Evolutionary conservation across 2,329 filamentous ascomycete genomes (phyloP).

Genomic region (Ascochyta pisi): DNA sequence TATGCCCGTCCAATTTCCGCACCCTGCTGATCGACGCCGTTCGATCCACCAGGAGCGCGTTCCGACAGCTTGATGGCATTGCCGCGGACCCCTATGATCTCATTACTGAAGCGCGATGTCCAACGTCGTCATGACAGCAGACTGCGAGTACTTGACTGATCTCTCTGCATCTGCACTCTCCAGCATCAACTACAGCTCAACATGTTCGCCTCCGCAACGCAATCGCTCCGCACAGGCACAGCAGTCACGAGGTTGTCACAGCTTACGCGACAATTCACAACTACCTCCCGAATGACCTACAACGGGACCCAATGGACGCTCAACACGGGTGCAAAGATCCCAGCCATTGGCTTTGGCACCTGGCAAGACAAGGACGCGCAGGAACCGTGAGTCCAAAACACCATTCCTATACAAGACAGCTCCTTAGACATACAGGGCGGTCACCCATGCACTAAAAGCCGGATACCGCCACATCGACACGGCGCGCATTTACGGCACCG

Average conservation of each 20-base stretch:
- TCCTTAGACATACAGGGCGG: constrained; percentile 38
- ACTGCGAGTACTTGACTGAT: constrained; percentile 1
- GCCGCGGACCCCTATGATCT: constrained; percentile 12
- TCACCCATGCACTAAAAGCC: constrained; percentile 41
- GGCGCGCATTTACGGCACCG: constrained; percentile 37
- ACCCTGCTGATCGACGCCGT: not conserved
- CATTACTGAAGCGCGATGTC: not conserved
- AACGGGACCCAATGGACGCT: constrained; percentile 57
- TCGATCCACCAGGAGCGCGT: not conserved
- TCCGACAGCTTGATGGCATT: constrained; percentile 5
- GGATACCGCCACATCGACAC: constrained; percentile 44
- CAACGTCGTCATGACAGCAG: constrained; percentile 4
- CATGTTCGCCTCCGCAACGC: constrained; percentile 23
- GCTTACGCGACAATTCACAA: constrained; percentile 22
- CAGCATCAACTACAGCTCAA: not conserved
- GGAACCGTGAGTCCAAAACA: constrained; percentile 25
- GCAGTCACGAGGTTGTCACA: constrained; percentile 24
- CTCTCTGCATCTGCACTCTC: constrained; percentile 1
- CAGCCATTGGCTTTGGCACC: constrained; percentile 68
- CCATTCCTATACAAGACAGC: no score
- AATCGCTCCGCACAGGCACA: constrained; percentile 18
- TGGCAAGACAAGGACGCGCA: constrained; percentile 43
- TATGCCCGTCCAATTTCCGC: constrained; percentile 12
- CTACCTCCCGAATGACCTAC: constrained; percentile 39
- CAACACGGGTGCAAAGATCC: constrained; percentile 76